Conservation (phyloP, 129 eudicot genomes). For the Calendula officinalis region DNA sequence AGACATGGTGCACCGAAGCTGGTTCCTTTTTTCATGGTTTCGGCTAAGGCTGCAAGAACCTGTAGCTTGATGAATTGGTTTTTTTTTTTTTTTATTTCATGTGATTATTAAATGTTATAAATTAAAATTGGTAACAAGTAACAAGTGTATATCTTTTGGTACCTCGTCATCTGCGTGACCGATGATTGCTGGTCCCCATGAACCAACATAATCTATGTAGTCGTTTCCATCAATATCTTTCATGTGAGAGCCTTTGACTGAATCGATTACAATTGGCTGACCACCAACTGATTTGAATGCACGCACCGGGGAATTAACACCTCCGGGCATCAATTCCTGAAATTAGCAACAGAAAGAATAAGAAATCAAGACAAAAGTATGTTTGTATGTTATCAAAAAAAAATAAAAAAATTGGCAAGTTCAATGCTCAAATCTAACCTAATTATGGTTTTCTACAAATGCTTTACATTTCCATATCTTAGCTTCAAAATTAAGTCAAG, state of each 20-base stretch:
- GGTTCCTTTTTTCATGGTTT: constrained; percentile 98
- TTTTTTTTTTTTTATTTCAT: too few relatives aligned
- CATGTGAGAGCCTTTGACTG: constrained; percentile 94
- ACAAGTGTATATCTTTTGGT: background rate
- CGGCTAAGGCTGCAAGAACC: constrained; percentile 87
- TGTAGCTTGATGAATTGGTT: constrained; percentile 12
- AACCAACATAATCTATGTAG: constrained; percentile 93
- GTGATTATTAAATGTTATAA: too few relatives aligned
- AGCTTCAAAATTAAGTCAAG: too few relatives aligned
- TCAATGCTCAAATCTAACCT: too few relatives aligned
- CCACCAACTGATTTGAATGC: constrained; percentile 98
- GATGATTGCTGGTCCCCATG: constrained; percentile 96
- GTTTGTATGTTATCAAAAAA: too few relatives aligned
- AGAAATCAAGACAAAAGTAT: background rate
- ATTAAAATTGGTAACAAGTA: background rate
- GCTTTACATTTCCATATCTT: too few relatives aligned
- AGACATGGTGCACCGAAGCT: constrained; percentile 99
- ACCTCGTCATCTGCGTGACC: constrained; percentile 98
- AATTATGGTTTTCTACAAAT: too few relatives aligned
- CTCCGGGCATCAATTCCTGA: constrained; percentile 98
- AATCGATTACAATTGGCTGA: constrained; percentile 82
- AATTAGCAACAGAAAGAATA: constrained; percentile 10
- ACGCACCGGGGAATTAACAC: constrained; percentile 95
- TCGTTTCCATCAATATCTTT: constrained; percentile 96
- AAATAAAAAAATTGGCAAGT: too few relatives aligned